A percentile compares a stretch with the other conserved stretches of the same genome.
Evolutionary conservation across 257 asterid genomes (phyloP).

Genomic region (Osmanthus fragrans): DNA sequence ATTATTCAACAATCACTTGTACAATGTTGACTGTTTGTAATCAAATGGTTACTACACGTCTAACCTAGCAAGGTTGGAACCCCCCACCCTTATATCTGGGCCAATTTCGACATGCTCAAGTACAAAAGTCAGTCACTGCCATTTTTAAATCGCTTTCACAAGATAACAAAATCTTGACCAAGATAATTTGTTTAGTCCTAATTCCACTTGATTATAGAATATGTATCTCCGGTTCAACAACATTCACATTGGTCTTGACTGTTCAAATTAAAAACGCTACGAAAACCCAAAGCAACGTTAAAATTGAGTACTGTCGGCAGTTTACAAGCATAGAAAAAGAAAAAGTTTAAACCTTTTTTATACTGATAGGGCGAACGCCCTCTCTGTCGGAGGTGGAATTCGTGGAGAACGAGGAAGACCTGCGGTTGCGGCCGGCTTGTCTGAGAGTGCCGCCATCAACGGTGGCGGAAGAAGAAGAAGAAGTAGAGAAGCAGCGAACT

Average conservation of each 20-base stretch:
- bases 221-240: background rate
- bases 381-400: slow-evolving; percentile 77
- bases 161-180: background rate
- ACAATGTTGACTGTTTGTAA: background rate
- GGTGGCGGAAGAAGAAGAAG: slow-evolving; percentile 35
- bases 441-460: slow-evolving; percentile 22
- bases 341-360: slow-evolving; percentile 57
- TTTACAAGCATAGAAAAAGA: background rate
- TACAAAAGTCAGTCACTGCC: background rate
- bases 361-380: slow-evolving; percentile 78
- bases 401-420: slow-evolving; percentile 42
- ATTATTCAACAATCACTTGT: too few relatives aligned
- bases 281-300: background rate
- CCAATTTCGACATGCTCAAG: background rate
- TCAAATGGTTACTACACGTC: background rate
- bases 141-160: background rate
- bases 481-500: slow-evolving; percentile 57
- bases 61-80: background rate
- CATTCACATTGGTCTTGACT: background rate
- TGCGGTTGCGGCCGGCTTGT: slow-evolving; percentile 45
- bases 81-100: background rate
- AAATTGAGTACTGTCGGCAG: background rate
- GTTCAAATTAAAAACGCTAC: background rate
- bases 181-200: background rate
- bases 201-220: background rate